Evolutionary conservation across 176 grass and related monocot genomes (phyloP), one percentile per base, ranked within the genome.

Genomic region (Elymus sibiricus): DNA sequence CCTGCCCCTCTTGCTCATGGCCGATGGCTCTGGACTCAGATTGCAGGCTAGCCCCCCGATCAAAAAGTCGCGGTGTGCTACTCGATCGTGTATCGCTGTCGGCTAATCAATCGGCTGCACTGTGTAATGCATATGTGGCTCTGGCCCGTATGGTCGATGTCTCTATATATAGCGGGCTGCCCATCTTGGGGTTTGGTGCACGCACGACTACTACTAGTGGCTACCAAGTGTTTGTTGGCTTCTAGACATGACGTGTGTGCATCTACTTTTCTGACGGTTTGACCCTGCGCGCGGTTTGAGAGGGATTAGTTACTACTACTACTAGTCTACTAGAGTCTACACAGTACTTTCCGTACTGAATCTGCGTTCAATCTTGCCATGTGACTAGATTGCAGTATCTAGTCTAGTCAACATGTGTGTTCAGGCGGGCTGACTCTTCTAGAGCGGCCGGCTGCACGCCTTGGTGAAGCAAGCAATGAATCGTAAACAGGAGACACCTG

Each of bases 1-100:
- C 70, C 81, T 69, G 16, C 73, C 31, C 63, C 89, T 91, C 85
- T 91, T 91, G 85, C 46, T 75, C 89, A 87, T 91, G 81, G 53
- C 88, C 28, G 35, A 5, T 37, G 35, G 15, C 47, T 49, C 49
- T 37, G n/a, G n/a, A n/a, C n/a, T n/a, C n/a, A n/a, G n/a, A n/a
- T n/a, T n/a, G n/a, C n/a, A n/a, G 17, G 49, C 17, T 56, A 21
- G 3, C 0, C 12, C 46, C 46, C 14, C 14, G 46, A 49, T 49
- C 46, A 49, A 40, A 13, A 83, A 56, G n/a, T 42, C 32, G 67
- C 32, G 2, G 15, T 21, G 53, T 8, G 8, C 65, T 38, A 3
- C 47, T 51, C 13, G 44, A 15, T 55, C 5, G 31, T 59, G 25
- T 72, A 14, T 83, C 25, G 3, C 51, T 24, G 3, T 37, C 76